Evolutionary conservation across 192 early-diverging fungal genomes (phyloP), one percentile per base, ranked within the genome.

Genomic region (Entomortierella beljakovae): DNA sequence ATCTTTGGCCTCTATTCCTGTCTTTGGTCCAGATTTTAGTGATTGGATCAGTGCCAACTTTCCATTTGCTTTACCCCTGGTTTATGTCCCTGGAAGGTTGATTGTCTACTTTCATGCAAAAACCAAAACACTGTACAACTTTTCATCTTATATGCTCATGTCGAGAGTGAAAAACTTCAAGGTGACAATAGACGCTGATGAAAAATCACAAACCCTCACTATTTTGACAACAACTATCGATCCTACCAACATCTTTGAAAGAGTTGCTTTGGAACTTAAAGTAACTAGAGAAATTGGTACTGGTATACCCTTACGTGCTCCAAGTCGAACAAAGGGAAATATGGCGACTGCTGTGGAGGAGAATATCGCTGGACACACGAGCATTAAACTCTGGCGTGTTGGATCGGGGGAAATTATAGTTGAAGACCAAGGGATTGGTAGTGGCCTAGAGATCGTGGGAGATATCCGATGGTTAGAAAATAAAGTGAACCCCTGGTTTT

Each of bases 271-370:
- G 2, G 43, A 80, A 42, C 50, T 83, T 33, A 64, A 64, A 28
- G 64, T 80, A 20, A 76, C 66, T 1, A 60, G 84, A 26, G 48
- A 55, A 22, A 67, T 71, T 2, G 84, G 83, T 20, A 54, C 37
- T 2, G 84, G 84, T 0, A 56, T 72, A 28, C 84, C 84, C 6
- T 74, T 86, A 40, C 81, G 83, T 51, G 70, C 80, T 7, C 84
- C 84, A 0, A 68, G 55, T 26, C 66, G 68, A 25, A n/a, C 29
- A 26, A 57, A 62, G 29, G 67, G 70, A 1, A 72, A 61, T 54
- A 80, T 83, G 80, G 18, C 33, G 7, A 62, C 69, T 29, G 66
- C 34, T 23, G 80, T 83, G 3, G 82, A 83, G 37, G 82, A 83
- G 49, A 58, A 58, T 8, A 25, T 81, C 8, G 23, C 55, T 22